A percentile compares a stretch with the other conserved stretches of the same genome.
Evolutionary conservation across 2,329 filamentous ascomycete species (phyloP).

Genomic region (Beauveria asiatica): DNA sequence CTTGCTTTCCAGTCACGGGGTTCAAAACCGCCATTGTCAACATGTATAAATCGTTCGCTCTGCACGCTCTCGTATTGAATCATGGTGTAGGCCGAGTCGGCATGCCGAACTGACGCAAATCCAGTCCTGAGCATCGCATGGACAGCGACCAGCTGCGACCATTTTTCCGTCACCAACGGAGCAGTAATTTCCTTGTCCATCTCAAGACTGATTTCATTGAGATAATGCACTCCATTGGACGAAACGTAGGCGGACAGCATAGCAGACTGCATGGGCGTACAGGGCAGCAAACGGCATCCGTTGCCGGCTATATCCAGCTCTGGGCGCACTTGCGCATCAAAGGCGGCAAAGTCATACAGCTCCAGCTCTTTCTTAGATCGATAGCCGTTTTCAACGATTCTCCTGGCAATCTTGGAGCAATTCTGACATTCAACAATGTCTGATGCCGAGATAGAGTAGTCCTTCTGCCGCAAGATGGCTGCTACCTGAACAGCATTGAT

Average conservation of each 20-base stretch:
- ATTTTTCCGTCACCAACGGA: conserved; percentile 44
- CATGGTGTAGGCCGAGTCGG: conserved; percentile 51
- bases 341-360: conserved; percentile 32
- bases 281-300: conserved; percentile 55
- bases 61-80: neutral
- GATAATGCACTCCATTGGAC: conserved; percentile 60
- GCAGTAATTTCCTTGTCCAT: conserved; percentile 34
- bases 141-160: conserved; percentile 41
- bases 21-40: neutral
- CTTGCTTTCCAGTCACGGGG: neutral
- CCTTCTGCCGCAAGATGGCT: conserved; percentile 51
- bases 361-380: neutral
- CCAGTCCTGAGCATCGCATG: conserved; percentile 72
- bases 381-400: conserved; percentile 2
- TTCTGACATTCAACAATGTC: conserved; percentile 63
- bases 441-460: conserved; percentile 51
- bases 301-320: conserved; percentile 21
- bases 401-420: conserved; percentile 29
- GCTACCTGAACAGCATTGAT: conserved; percentile 80
- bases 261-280: conserved; percentile 69
- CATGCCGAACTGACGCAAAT: conserved; percentile 55
- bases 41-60: neutral
- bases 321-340: conserved; percentile 24
- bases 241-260: conserved; percentile 69
- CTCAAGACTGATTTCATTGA: conserved; percentile 60